These are phyloP conservation scores for Leptographium flavum DNA, from an alignment of 2,329 filamentous ascomycete species.

Conservation along the genomic window DNA sequence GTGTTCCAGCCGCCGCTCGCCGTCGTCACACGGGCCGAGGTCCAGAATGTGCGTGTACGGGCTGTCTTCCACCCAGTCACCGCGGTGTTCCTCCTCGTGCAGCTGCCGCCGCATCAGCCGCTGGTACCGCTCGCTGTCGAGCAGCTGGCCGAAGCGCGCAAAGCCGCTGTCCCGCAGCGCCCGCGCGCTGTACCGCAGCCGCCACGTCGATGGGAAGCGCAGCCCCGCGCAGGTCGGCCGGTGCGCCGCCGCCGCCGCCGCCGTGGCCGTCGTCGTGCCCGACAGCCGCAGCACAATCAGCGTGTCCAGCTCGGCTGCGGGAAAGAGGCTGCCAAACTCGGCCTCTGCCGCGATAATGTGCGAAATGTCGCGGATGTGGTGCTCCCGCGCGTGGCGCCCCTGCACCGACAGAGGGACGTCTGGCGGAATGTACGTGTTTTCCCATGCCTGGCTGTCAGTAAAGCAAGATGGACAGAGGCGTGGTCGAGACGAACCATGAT, in stretches of 20 bases:
- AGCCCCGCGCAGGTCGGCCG: constrained; percentile 7
- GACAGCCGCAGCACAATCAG: constrained; percentile 9
- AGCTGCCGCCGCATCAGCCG: not conserved
- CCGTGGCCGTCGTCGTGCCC: too few species aligned
- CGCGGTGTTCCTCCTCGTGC: too few species aligned
- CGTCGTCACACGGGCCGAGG: constrained; percentile 10
- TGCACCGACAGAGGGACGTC: not conserved
- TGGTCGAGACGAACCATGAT: too few species aligned
- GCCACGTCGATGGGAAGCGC: constrained; percentile 5
- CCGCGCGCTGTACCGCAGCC: constrained; percentile 8
- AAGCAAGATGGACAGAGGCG: too few species aligned
- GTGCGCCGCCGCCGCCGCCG: too few species aligned
- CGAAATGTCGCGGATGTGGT: constrained; percentile 5
- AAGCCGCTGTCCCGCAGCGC: constrained; percentile 9
- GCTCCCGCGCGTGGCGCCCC: not conserved
- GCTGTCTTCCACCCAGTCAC: constrained; percentile 5
- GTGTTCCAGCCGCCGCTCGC: constrained; percentile 7
- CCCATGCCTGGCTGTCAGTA: too few species aligned
- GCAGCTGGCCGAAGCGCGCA: constrained; percentile 5
- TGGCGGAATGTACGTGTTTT: too few species aligned
- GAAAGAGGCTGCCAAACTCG: constrained; percentile 9
- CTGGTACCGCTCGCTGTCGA: constrained; percentile 9
- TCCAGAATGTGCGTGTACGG: constrained; percentile 15
- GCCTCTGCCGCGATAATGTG: constrained; percentile 8
- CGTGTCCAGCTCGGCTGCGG: constrained; percentile 7